phyloP scores from a whole-genome alignment of 495 filamentous ascomycete genomes.

The Letharia lupina region DNA sequence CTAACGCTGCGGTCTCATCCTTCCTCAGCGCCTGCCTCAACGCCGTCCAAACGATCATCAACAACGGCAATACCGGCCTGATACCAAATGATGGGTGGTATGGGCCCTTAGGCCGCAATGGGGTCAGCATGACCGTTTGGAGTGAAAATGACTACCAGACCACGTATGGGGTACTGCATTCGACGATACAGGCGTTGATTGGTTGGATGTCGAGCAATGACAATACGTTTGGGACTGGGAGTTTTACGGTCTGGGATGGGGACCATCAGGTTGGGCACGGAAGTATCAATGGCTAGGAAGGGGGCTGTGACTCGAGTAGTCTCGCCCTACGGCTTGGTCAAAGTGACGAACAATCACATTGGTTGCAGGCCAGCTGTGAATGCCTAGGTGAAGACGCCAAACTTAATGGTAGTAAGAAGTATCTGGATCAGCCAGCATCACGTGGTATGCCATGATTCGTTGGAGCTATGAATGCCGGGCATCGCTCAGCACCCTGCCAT shows the following conservation, averaged over 20 bases:
- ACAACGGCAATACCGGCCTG: neutral
- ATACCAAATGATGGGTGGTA: neutral
- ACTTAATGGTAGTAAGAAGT: neutral
- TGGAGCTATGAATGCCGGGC: neutral
- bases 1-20: neutral
- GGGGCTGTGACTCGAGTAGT: neutral
- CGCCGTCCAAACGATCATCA: neutral
- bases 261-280: constrained; percentile 1
- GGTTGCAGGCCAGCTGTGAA: neutral
- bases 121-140: neutral
- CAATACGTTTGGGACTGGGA: neutral
- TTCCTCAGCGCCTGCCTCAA: neutral
- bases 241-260: constrained; percentile 6
- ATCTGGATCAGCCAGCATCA: neutral
- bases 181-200: neutral
- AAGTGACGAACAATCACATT: neutral
- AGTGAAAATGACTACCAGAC: constrained; percentile 1
- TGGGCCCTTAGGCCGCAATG: neutral
- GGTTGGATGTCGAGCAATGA: neutral
- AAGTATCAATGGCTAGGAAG: neutral
- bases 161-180: neutral
- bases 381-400: neutral
- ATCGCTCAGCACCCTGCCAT: neutral
- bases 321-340: neutral
- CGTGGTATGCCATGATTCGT: neutral